Evolutionary conservation across 306 rosid genomes (phyloP), one percentile per base, ranked within the genome.

Genomic region (Cyclanthera cordifolia): DNA sequence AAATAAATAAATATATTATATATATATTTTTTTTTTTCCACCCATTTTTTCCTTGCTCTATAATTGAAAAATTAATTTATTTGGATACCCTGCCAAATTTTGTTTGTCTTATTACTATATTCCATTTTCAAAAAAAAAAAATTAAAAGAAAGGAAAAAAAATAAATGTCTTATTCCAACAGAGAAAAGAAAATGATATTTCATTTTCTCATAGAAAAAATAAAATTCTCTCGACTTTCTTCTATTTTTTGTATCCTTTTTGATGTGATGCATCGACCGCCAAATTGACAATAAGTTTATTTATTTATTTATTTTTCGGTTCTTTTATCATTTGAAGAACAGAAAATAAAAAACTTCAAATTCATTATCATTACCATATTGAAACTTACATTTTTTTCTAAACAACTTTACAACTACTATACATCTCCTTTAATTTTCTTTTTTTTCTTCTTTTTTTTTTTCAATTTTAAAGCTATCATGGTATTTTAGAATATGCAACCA

Each of bases 221-320:
- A 60, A 60, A 39, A 61, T 61, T 61, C 17, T 39, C 4, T 11
- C 30, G 30, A 46, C 13, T 39, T 39, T 5, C 50, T 59, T 59
- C 46, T 16, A 32, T 17, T 34, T 34, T 59, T 59, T 15, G 27
- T 32, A n/a, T n/a, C 24, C 47, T 32, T 59, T 59, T 16, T 34
- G 67, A 59, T 59, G 67, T 17, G 67, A 59, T 59, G 67, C 65
- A 57, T 57, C 65, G 23, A 57, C 45, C n/a, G 67, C n/a, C 67
- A 34, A n/a, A n/a, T 17, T 59, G 16, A 59, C 47, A 17, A 59
- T 59, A 1, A 32, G 6, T 8, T 59, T 59, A 9, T 7, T 8
- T 57, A 2, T 53, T 19, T 50, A 10, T 15, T 27, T 1, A 6
- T 57, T 30, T 53, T 23, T 17, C 8, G 20, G 3, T 20, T 2